These are phyloP conservation scores for Prunus yedoensis DNA, from an alignment of 331 rosid genomes.

Conservation along the genomic window DNA sequence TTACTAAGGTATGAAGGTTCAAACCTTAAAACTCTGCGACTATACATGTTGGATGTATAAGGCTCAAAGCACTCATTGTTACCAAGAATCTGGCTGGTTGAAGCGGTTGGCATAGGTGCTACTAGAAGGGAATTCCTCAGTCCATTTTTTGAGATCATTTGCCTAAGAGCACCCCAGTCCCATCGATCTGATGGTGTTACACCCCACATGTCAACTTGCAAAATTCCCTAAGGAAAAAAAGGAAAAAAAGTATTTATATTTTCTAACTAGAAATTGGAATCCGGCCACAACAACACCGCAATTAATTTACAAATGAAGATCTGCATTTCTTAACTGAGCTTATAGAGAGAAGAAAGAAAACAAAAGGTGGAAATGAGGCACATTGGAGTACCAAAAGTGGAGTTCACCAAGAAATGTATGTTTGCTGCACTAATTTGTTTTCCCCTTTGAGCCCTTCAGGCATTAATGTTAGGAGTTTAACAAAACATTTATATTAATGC, in stretches of 20 bases:
- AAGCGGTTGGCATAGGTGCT: conserved; percentile 96
- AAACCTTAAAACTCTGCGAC: conserved; percentile 86
- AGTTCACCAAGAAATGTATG: background rate
- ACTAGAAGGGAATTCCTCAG: conserved; percentile 86
- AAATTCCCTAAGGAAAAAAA: conserved; percentile 57
- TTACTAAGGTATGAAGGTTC: conserved; percentile 1
- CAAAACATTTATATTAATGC: background rate
- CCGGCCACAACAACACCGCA: background rate
- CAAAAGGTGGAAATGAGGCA: background rate
- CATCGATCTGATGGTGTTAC: conserved; percentile 63
- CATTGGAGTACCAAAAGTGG: background rate
- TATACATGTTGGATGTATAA: conserved; percentile 86
- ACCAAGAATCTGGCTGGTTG: conserved; percentile 96
- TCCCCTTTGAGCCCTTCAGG: background rate
- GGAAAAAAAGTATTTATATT: background rate
- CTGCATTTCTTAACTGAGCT: background rate
- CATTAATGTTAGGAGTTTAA: too few relatives aligned
- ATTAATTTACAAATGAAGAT: background rate
- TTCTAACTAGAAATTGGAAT: background rate
- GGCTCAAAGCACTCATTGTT: conserved; percentile 98
- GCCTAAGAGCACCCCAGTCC: conserved; percentile 76
- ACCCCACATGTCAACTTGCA: conserved; percentile 92
- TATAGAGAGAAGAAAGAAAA: background rate
- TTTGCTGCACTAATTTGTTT: background rate
- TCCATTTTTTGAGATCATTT: conserved; percentile 50